Conservation (phyloP, 257 asterid genomes). For the Solanum appendiculatum region DNA sequence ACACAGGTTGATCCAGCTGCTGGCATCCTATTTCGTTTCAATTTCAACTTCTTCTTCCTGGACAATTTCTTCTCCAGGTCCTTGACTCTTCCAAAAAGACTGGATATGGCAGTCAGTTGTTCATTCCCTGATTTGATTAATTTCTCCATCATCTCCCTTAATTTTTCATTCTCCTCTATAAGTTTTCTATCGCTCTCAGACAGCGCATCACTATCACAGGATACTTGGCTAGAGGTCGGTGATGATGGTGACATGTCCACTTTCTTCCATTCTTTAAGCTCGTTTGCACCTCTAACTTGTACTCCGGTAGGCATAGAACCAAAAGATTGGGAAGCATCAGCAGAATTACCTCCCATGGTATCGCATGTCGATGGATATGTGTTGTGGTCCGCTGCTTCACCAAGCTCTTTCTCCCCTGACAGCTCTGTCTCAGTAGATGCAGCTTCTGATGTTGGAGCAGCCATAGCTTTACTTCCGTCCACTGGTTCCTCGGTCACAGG, state of each 20-base stretch:
- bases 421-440: neutral
- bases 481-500: neutral
- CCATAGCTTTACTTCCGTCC: neutral
- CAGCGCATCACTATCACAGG: neutral
- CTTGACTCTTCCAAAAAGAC: constrained; percentile 45
- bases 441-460: neutral
- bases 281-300: neutral
- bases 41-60: constrained; percentile 40
- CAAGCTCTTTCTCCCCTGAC: neutral
- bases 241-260: neutral
- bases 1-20: constrained; percentile 4
- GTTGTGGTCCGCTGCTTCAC: neutral
- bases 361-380: neutral
- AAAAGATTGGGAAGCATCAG: neutral
- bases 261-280: neutral
- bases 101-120: constrained; percentile 39
- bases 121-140: constrained; percentile 45
- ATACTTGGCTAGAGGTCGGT: neutral
- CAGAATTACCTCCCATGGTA: neutral
- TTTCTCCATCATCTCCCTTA: constrained; percentile 55
- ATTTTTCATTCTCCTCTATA: constrained; percentile 49
- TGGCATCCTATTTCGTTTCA: constrained; percentile 4
- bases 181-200: constrained; percentile 20
- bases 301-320: neutral
- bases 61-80: constrained; percentile 51